Evolutionary conservation across 2,329 filamentous ascomycete genomes (phyloP).

Genomic region (Penicillium sp.): DNA sequence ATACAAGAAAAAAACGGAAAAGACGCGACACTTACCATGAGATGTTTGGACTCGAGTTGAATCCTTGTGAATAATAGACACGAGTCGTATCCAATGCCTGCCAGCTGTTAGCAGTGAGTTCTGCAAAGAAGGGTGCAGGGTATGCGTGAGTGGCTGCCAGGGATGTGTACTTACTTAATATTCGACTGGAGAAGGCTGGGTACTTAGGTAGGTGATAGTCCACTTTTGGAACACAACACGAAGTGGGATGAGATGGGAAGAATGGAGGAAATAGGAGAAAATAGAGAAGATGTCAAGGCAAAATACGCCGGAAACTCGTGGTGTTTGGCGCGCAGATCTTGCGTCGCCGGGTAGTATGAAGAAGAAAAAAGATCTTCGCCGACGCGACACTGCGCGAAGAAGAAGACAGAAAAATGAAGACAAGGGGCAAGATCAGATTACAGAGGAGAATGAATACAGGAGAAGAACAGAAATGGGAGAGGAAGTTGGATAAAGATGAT

Average conservation of each 20-base stretch:
- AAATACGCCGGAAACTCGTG: constrained; percentile 6
- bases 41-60: constrained; percentile 1
- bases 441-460: constrained; percentile 1
- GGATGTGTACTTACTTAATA: constrained; percentile 29
- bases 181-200: constrained; percentile 17
- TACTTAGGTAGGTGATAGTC: constrained; percentile 6
- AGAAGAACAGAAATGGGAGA: constrained; percentile 4
- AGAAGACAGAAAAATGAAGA: constrained; percentile 11
- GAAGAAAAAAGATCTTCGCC: constrained; percentile 14
- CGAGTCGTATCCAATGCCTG: constrained; percentile 8
- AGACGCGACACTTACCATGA: constrained; percentile 21
- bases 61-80: not conserved
- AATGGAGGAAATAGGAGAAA: constrained; percentile 1
- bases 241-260: constrained; percentile 3
- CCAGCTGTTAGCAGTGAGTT: constrained; percentile 5
- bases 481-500: constrained; percentile 6
- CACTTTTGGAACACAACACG: constrained; percentile 13
- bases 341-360: constrained; percentile 11
- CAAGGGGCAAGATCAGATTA: constrained; percentile 3
- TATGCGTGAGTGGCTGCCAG: constrained; percentile 32
- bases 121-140: constrained; percentile 11
- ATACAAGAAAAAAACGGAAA: constrained; percentile 6
- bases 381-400: constrained; percentile 13
- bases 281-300: constrained; percentile 1
- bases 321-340: constrained; percentile 12